Evolutionary conservation across 352 stramenopile species (phyloP).

Genomic region (Globisporangium uncinulatum): DNA sequence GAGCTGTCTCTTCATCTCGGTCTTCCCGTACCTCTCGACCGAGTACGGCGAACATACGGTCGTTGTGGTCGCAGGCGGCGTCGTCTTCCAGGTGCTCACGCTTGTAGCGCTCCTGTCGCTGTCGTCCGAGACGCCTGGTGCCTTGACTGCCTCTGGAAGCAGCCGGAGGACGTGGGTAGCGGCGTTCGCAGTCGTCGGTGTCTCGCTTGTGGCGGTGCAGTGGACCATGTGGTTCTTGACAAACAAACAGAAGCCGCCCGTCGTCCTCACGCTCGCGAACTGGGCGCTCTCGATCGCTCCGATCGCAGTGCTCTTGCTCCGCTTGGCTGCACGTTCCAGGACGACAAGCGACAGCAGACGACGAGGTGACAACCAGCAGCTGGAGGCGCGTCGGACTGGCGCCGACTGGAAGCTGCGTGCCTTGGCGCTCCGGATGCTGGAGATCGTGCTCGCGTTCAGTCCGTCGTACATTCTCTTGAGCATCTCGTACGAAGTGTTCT

Average conservation of each 20-base stretch:
- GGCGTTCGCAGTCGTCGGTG: constrained; percentile 16
- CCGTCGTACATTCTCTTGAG: constrained; percentile 69
- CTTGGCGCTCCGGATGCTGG: constrained; percentile 32
- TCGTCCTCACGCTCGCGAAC: constrained; percentile 44
- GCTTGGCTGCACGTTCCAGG: constrained; percentile 3
- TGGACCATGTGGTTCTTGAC: constrained; percentile 50
- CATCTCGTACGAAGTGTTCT: constrained; percentile 84
- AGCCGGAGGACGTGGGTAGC: not conserved
- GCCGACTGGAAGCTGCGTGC: not conserved
- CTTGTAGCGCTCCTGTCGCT: not conserved
- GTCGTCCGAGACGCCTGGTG: not conserved
- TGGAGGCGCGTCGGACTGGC: no score
- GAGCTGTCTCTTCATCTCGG: constrained; percentile 50
- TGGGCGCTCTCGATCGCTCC: constrained; percentile 42
- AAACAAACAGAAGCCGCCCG: constrained; percentile 43
- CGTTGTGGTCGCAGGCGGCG: constrained; percentile 50
- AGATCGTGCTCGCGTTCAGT: constrained; percentile 51
- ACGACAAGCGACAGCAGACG: no score
- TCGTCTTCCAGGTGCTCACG: constrained; percentile 17
- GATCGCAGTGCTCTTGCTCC: constrained; percentile 28
- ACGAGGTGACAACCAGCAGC: no score
- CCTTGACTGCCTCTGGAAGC: not conserved
- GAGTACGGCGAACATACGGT: constrained; percentile 67
- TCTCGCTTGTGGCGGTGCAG: constrained; percentile 38
- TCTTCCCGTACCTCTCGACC: constrained; percentile 70